A percentile compares a stretch with the other conserved stretches of the same genome.
Conservation (phyloP, 768 basidiomycete species). For the Boletellus sp. region DNA sequence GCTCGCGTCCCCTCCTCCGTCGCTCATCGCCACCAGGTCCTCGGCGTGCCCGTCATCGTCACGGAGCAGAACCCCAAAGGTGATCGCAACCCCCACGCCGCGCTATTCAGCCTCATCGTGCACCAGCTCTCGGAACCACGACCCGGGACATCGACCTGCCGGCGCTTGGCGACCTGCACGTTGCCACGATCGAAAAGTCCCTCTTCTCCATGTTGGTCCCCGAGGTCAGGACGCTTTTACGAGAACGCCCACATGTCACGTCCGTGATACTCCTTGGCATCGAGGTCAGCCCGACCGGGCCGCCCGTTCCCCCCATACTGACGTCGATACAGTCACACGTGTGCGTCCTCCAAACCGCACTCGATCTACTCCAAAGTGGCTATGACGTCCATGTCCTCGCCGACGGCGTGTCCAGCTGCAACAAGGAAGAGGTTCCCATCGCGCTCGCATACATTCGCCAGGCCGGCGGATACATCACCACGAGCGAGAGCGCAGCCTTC, state of each 20-base stretch:
- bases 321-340: constrained; percentile 67
- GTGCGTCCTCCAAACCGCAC: constrained; percentile 80
- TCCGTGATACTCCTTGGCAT: constrained; percentile 82
- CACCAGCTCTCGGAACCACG: constrained; percentile 63
- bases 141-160: constrained; percentile 56
- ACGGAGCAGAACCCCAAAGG: constrained; percentile 86
- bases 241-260: constrained; percentile 43
- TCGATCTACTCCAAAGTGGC: constrained; percentile 55
- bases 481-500: constrained; percentile 79
- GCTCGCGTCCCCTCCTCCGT: neutral
- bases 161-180: constrained; percentile 51
- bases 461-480: constrained; percentile 73
- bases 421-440: constrained; percentile 73
- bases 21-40: constrained; percentile 39
- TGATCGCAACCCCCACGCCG: constrained; percentile 21
- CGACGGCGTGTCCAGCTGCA: constrained; percentile 81
- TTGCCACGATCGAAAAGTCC: constrained; percentile 70
- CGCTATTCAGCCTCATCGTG: constrained; percentile 5
- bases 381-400: constrained; percentile 68
- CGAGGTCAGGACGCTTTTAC: constrained; percentile 54
- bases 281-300: constrained; percentile 51
- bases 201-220: constrained; percentile 84
- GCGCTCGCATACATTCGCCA: constrained; percentile 67
- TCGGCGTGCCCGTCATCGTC: constrained; percentile 67
- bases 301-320: neutral